Evolutionary conservation across 2,329 filamentous ascomycete species (phyloP).

Genomic region (Xylariales sp.): DNA sequence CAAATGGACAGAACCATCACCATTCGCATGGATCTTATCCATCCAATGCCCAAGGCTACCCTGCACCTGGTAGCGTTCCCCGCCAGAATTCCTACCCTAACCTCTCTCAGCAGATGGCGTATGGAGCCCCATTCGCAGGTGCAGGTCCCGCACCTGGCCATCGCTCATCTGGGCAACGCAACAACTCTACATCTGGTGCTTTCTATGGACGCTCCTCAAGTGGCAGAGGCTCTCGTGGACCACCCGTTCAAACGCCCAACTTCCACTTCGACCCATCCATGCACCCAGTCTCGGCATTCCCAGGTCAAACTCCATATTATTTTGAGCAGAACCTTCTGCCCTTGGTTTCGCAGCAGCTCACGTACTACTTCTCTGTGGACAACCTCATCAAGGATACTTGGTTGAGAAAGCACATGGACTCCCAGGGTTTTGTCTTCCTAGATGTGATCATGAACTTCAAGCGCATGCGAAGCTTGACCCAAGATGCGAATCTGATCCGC

Average conservation of each 20-base stretch:
- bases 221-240: background rate
- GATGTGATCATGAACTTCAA: constrained; percentile 81
- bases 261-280: constrained; percentile 5
- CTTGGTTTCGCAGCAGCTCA: constrained; percentile 49
- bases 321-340: constrained; percentile 18
- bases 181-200: constrained; percentile 4
- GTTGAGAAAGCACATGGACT: constrained; percentile 88
- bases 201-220: background rate
- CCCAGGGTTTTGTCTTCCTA: constrained; percentile 84
- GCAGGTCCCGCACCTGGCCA: constrained; percentile 14
- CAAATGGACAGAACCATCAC: constrained; percentile 21
- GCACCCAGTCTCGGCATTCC: constrained; percentile 1
- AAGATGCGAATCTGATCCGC: constrained; percentile 69
- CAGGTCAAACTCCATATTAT: constrained; percentile 3
- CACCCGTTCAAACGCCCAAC: constrained; percentile 2
- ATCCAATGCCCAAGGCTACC: constrained; percentile 6
- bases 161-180: background rate
- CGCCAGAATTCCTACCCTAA: constrained; percentile 13
- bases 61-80: background rate
- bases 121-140: constrained; percentile 15
- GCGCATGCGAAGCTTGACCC: constrained; percentile 69
- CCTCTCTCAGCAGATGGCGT: constrained; percentile 18
- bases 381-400: constrained; percentile 93
- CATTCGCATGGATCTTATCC: constrained; percentile 9
- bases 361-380: constrained; percentile 96